A percentile compares a stretch with the other conserved stretches of the same genome.
phyloP scores from a whole-genome alignment of 495 filamentous ascomycete genomes.

The Aspergillus nidulans region DNA sequence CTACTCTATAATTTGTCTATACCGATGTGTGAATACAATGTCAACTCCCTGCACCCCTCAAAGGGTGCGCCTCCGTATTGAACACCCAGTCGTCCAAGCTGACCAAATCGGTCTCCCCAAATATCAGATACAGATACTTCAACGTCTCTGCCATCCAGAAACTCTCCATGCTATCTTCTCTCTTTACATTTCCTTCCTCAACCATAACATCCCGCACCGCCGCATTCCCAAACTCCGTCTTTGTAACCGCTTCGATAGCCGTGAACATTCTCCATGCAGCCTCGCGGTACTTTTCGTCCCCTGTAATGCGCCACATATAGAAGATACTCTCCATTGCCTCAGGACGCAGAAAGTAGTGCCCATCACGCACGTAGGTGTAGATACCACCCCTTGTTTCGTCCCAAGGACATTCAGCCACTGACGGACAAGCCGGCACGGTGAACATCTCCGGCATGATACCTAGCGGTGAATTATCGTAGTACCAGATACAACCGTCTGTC shows the following conservation, averaged over 20 bases:
- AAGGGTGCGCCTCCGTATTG: conserved; percentile 50
- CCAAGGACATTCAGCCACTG: conserved; percentile 33
- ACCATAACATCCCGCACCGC: conserved; percentile 43
- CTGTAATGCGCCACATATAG: conserved; percentile 61
- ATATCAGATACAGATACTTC: conserved; percentile 70
- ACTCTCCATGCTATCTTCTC: conserved; percentile 38
- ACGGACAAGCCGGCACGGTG: conserved; percentile 31
- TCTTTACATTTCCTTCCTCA: conserved; percentile 7
- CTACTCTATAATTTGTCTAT: not conserved
- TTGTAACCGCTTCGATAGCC: conserved; percentile 47
- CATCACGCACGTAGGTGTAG: conserved; percentile 32
- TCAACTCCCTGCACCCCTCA: conserved; percentile 15
- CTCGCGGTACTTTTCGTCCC: conserved; percentile 50
- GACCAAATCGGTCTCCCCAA: conserved; percentile 56
- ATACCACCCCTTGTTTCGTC: conserved; percentile 30
- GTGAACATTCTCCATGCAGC: conserved; percentile 63
- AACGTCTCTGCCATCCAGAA: conserved; percentile 63
- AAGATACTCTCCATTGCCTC: conserved; percentile 58
- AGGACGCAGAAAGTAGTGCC: conserved; percentile 40
- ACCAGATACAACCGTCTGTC: conserved; percentile 81
- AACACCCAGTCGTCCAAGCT: conserved; percentile 72
- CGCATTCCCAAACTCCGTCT: conserved; percentile 45
- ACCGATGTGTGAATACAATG: not conserved
- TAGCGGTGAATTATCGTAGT: conserved; percentile 46
- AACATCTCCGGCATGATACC: conserved; percentile 39